phyloP scores from a whole-genome alignment of 768 basidiomycete species.

The Lyophyllum semitale region DNA sequence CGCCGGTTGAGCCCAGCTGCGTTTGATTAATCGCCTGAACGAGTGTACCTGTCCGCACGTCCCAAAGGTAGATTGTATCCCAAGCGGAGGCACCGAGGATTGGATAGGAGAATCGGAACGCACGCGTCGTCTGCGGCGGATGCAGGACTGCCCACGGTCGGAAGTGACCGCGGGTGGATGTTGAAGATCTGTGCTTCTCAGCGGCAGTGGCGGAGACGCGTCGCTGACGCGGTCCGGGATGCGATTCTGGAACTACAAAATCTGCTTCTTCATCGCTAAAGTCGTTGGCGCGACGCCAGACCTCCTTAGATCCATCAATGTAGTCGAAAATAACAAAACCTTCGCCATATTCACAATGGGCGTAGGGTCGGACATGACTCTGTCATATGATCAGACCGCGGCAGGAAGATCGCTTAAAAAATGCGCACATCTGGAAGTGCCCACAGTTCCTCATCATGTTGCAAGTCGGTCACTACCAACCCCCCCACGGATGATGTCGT shows the following conservation, averaged over 20 bases:
- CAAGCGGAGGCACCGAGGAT: constrained; percentile 53
- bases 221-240: constrained; percentile 32
- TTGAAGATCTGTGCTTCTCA: constrained; percentile 7
- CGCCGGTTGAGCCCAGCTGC: constrained; percentile 20
- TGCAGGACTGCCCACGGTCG: constrained; percentile 60
- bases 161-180: constrained; percentile 50
- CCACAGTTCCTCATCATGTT: constrained; percentile 58
- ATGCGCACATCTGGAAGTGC: constrained; percentile 51
- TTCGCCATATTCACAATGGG: constrained; percentile 73
- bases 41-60: constrained; percentile 53
- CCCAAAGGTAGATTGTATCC: constrained; percentile 57
- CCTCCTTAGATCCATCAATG: constrained; percentile 56
- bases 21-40: constrained; percentile 49
- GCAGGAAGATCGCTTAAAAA: neutral
- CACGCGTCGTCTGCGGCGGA: constrained; percentile 44
- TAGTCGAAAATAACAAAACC: constrained; percentile 78
- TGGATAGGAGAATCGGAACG: constrained; percentile 72
- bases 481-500: constrained; percentile 59
- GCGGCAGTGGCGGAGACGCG: constrained; percentile 1
- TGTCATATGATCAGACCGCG: constrained; percentile 22
- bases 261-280: constrained; percentile 20
- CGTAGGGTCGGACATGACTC: constrained; percentile 53
- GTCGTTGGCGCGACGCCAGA: constrained; percentile 60
- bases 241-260: constrained; percentile 22
- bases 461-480: constrained; percentile 57